Percentiles rank a stretch among this genome's conserved stretches.
These are phyloP conservation scores for Antrodiella citrinella DNA, from an alignment of 768 basidiomycete species.

Conservation along the genomic window DNA sequence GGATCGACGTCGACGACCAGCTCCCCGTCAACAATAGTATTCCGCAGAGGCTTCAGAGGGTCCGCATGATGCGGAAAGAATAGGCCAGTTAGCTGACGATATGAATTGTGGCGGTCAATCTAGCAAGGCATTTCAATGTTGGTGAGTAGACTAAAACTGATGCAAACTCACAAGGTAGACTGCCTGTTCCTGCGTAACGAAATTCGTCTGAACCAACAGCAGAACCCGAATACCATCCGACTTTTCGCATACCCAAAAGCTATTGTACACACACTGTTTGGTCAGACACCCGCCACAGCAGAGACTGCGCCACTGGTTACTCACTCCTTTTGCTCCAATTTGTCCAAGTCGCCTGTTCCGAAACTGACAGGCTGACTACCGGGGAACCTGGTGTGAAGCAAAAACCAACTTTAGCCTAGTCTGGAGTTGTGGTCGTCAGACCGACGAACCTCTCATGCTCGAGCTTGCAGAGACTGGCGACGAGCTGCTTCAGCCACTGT, in stretches of 20 bases:
- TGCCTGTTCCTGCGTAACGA: constrained; percentile 39
- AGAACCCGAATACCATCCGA: constrained; percentile 92
- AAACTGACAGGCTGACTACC: constrained; percentile 97
- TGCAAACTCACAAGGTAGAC: constrained; percentile 61
- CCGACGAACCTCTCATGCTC: constrained; percentile 52
- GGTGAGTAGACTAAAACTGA: background rate
- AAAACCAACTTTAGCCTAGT: background rate
- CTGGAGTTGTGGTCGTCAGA: background rate
- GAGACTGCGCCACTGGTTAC: constrained; percentile 14
- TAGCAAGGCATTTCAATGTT: constrained; percentile 29
- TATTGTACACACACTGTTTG: constrained; percentile 23
- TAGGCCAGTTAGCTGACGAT: constrained; percentile 65
- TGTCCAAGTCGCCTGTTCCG: constrained; percentile 52
- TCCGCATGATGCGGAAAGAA: constrained; percentile 88
- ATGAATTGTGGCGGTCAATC: constrained; percentile 94
- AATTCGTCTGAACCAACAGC: constrained; percentile 64
- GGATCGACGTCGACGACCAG: constrained; percentile 88
- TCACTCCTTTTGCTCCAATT: constrained; percentile 81
- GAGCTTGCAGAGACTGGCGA: constrained; percentile 58
- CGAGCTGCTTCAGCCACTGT: constrained; percentile 52
- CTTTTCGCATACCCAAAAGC: constrained; percentile 99
- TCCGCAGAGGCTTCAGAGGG: constrained; percentile 55
- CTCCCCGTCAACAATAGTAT: constrained; percentile 89
- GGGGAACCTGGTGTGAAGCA: constrained; percentile 60
- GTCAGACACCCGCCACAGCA: background rate